These are phyloP conservation scores for Hypoxylon sp. DNA, from an alignment of 2,329 filamentous ascomycete species.

Conservation along the genomic window DNA sequence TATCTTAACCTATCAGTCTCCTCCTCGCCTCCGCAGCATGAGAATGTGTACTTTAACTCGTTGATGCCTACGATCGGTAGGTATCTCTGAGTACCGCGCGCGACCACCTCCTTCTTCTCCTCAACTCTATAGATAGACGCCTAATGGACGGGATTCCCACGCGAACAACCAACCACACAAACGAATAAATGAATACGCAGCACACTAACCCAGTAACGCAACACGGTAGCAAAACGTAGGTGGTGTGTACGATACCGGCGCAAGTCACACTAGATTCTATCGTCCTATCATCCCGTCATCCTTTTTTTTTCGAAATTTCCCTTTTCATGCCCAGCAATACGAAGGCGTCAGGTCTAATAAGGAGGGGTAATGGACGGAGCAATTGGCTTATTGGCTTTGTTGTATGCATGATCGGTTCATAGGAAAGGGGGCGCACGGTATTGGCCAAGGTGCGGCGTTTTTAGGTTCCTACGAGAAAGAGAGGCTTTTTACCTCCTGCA, in stretches of 20 bases:
- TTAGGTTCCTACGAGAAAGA: slow-evolving; percentile 2
- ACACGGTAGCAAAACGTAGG: not conserved
- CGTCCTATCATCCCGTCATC: slow-evolving; percentile 1
- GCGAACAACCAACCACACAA: too few species aligned
- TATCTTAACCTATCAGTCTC: not conserved
- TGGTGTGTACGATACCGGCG: slow-evolving; percentile 11
- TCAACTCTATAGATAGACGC: slow-evolving; percentile 1
- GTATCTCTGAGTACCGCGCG: not conserved
- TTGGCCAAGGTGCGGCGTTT: slow-evolving; percentile 27
- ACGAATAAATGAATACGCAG: slow-evolving; percentile 14
- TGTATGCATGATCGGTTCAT: slow-evolving; percentile 20
- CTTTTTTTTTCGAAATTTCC: not conserved
- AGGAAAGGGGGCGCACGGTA: not conserved
- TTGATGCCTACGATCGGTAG: not conserved
- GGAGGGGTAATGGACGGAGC: slow-evolving; percentile 9
- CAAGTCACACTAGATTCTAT: not conserved
- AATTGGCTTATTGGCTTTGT: not conserved
- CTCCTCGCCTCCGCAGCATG: not conserved
- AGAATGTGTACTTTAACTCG: not conserved
- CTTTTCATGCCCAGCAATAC: slow-evolving; percentile 4
- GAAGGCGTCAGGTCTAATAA: slow-evolving; percentile 21
- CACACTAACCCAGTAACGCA: not conserved
- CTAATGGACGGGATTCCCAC: not conserved
- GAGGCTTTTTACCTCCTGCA: not conserved
- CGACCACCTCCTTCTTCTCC: not conserved